Conservation (phyloP, 164 flowering plant species). For the Vitis labrusca region DNA sequence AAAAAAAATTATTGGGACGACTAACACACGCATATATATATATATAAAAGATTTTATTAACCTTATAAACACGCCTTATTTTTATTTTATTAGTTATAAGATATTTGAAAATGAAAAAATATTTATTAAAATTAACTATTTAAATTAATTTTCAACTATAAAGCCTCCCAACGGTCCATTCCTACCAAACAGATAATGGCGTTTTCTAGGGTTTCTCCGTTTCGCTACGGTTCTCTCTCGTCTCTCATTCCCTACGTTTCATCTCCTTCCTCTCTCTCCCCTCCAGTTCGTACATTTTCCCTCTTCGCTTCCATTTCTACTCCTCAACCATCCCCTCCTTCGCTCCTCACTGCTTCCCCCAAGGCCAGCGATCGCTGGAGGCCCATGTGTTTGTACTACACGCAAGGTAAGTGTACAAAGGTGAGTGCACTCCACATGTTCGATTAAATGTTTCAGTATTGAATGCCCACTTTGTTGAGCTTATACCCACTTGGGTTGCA, state of each 20-base stretch:
- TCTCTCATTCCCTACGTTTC: slow-evolving; percentile 3
- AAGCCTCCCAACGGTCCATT: neutral
- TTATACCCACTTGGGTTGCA: no score
- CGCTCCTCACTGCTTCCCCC: neutral
- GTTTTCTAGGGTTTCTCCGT: slow-evolving; percentile 16
- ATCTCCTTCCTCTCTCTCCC: slow-evolving; percentile 5
- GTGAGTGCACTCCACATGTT: slow-evolving; percentile 23
- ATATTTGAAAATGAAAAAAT: no score
- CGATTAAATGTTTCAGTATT: neutral
- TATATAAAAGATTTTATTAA: no score
- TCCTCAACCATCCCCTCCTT: slow-evolving; percentile 9
- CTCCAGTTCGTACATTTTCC: slow-evolving; percentile 6
- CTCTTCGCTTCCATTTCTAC: slow-evolving; percentile 18
- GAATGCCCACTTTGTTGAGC: no score
- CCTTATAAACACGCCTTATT: no score
- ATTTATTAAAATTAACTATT: no score
- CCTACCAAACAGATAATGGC: slow-evolving; percentile 13
- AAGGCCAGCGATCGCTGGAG: slow-evolving; percentile 40
- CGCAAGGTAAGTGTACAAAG: slow-evolving; percentile 82
- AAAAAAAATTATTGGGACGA: no score
- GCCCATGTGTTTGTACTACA: slow-evolving; percentile 77
- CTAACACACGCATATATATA: no score
- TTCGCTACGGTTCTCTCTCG: slow-evolving; percentile 4
- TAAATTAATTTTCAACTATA: no score
- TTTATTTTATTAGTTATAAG: no score